Percentiles rank a stretch among this genome's conserved stretches.
These are phyloP conservation scores for Crataegus laevigata DNA, from an alignment of 306 rosid genomes.

Conservation along the genomic window DNA sequence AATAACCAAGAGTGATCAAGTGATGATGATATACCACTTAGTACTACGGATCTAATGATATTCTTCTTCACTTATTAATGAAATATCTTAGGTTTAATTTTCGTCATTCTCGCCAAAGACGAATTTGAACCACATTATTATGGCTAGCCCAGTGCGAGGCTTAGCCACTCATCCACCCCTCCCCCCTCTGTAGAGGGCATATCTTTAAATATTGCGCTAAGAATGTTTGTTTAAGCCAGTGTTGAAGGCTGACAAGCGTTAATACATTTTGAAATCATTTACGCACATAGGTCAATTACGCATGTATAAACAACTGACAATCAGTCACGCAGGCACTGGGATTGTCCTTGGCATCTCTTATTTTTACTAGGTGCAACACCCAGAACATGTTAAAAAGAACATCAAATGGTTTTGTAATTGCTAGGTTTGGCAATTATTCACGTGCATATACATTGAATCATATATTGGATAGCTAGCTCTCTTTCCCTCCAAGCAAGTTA, in stretches of 20 bases:
- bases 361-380: not conserved
- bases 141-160: too few relatives aligned
- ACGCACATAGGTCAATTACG: not conserved
- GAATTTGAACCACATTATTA: too few relatives aligned
- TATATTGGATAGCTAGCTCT: not conserved
- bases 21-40: not conserved
- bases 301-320: not conserved
- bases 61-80: too few relatives aligned
- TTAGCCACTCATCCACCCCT: too few relatives aligned
- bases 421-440: not conserved
- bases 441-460: not conserved
- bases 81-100: too few relatives aligned
- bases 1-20: not conserved
- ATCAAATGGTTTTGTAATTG: not conserved
- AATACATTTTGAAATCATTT: not conserved
- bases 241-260: too few relatives aligned
- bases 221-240: not conserved
- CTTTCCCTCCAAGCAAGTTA: not conserved
- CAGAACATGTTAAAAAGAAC: not conserved
- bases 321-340: not conserved
- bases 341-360: not conserved
- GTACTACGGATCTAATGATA: too few relatives aligned
- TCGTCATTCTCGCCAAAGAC: rapidly evolving
- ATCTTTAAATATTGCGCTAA: not conserved
- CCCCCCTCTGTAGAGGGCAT: not conserved